Evolutionary conservation across 148 eudicot species (phyloP), one percentile per base, ranked within the genome.

Genomic region (Arctostaphylos glauca): DNA sequence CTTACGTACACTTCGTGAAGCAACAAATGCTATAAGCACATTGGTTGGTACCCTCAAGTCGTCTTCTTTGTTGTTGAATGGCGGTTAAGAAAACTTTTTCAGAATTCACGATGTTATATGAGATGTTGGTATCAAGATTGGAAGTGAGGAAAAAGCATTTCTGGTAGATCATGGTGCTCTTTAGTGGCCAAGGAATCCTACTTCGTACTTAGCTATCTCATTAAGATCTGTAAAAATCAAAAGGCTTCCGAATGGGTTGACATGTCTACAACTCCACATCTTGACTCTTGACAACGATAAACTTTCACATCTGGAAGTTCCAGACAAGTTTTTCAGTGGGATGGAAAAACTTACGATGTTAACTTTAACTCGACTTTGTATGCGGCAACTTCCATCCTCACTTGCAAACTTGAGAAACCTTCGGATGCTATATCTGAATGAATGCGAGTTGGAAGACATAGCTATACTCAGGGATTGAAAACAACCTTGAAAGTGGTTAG

Each of bases 61-160:
- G 14, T 2, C 7, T 9, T 77, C 64, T 53, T 86, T 18, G 19
- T 38, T 86, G 74, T 23, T 83, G 6, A 67, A 52, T 5, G 58
- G 78, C 15, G 1, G 13, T 4, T 21, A 56, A 7, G 66, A 60
- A 10, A 31, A 47, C 5, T 2, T 2, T 19, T 66, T 82, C 3
- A 83, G 83, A 43, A 41, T 86, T 73, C 88, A 86, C 70, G 85
- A 83, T 80, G 81, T 86, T 14, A 81, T 80, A 5, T 55, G 83
- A 18, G 74, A 70, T 41, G 81, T 83, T 0, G 82, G 38, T 16
- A 25, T 81, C 15, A 58, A 49, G 3, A 81, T 83, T 44, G 74
- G 84, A 9, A 10, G 25, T 31, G 83, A 67, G 16, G 47, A 83
- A n/a, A 15, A 15, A 64, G 48, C 19, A 64, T 56, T 67, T 66